Evolutionary conservation across 2,329 filamentous ascomycete species (phyloP).

Genomic region (Exophiala sp.): DNA sequence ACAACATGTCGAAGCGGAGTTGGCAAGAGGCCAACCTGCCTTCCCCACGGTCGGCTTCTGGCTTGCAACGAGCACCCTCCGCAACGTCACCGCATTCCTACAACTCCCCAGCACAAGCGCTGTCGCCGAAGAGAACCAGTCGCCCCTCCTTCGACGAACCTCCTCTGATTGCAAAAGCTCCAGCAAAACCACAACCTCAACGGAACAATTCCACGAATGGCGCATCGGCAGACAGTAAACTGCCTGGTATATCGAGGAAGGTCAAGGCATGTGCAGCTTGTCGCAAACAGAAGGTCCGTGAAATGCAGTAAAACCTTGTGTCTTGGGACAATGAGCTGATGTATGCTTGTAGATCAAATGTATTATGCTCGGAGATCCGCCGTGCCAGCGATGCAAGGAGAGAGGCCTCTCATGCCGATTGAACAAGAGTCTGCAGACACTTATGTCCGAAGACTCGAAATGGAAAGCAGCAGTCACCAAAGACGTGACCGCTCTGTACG

Average conservation of each 20-base stretch:
- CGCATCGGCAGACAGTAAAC: slow-evolving; percentile 14
- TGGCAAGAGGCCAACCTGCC: slow-evolving; percentile 29
- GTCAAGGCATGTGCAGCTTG: slow-evolving; percentile 52
- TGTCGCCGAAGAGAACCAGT: slow-evolving; percentile 23
- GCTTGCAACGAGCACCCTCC: slow-evolving; percentile 11
- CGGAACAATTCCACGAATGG: slow-evolving; percentile 24
- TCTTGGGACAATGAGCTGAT: slow-evolving; percentile 1
- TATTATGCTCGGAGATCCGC: slow-evolving; percentile 50
- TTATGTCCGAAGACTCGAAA: slow-evolving; percentile 48
- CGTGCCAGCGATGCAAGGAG: slow-evolving; percentile 50
- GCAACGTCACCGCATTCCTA: slow-evolving; percentile 21
- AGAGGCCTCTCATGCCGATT: slow-evolving; percentile 50
- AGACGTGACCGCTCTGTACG: slow-evolving; percentile 33
- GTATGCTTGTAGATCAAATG: slow-evolving; percentile 41
- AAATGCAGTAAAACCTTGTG: not conserved
- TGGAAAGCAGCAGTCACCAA: slow-evolving; percentile 37
- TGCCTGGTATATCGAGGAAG: slow-evolving; percentile 39
- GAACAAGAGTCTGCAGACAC: slow-evolving; percentile 51
- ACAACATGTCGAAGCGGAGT: slow-evolving; percentile 28
- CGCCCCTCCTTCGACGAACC: slow-evolving; percentile 26
- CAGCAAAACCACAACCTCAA: slow-evolving; percentile 10
- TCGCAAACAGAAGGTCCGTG: slow-evolving; percentile 50
- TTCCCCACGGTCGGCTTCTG: slow-evolving; percentile 22
- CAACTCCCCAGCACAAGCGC: slow-evolving; percentile 17
- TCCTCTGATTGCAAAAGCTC: slow-evolving; percentile 19